Conservation (phyloP, 768 basidiomycete species). For the Candolleomyces eurysporus region DNA sequence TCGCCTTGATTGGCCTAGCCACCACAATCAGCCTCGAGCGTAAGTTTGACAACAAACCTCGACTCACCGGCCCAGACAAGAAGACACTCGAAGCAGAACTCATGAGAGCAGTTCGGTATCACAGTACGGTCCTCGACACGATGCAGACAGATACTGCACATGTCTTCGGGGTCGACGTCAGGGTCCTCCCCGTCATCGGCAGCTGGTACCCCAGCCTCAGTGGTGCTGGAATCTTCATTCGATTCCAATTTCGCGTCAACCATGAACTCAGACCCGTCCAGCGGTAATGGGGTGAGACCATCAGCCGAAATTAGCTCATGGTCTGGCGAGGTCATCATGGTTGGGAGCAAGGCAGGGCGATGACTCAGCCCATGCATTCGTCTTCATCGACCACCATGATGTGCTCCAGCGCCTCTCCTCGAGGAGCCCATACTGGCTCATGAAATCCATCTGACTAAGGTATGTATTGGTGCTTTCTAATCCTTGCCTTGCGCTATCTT, state of each 20-base stretch:
- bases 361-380: neutral
- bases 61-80: constrained; percentile 72
- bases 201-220: too few species aligned
- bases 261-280: neutral
- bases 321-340: neutral
- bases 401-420: neutral
- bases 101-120: constrained; percentile 84
- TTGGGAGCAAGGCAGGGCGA: neutral
- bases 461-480: neutral
- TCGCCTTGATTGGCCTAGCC: constrained; percentile 68
- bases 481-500: neutral
- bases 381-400: neutral
- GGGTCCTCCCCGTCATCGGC: constrained; percentile 11
- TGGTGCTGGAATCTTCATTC: neutral
- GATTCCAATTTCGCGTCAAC: neutral
- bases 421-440: neutral
- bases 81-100: constrained; percentile 92
- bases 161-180: constrained; percentile 47
- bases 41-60: neutral
- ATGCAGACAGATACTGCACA: constrained; percentile 89
- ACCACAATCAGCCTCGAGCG: neutral
- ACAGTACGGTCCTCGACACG: constrained; percentile 73
- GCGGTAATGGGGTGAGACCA: neutral
- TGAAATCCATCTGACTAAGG: neutral
- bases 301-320: neutral